Conservation (phyloP, 2,329 filamentous ascomycete species). For the Peltaster fructicola region DNA sequence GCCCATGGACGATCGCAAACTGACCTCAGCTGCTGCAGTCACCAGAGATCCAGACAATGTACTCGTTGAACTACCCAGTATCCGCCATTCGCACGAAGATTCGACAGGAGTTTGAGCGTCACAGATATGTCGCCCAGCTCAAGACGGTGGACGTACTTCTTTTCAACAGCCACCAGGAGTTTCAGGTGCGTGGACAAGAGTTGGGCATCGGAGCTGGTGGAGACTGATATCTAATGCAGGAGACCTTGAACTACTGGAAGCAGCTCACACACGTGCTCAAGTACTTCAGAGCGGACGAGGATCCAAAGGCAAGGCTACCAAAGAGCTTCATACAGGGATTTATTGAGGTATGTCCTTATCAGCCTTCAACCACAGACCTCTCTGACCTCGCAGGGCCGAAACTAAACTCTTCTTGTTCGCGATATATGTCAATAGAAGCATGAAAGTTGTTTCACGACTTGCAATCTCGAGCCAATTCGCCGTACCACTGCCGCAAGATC, state of each 20-base stretch:
- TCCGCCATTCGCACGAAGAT: slow-evolving; percentile 81
- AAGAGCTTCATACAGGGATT: slow-evolving; percentile 87
- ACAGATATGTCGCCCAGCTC: slow-evolving; percentile 83
- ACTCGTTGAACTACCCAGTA: slow-evolving; percentile 77
- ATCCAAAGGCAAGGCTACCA: slow-evolving; percentile 56
- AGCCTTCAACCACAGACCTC: slow-evolving; percentile 5
- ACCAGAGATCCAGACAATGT: slow-evolving; percentile 94
- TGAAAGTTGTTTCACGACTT: too few relatives aligned
- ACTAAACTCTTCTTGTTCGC: slow-evolving; percentile 6
- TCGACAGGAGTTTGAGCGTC: slow-evolving; percentile 88
- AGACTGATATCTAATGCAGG: slow-evolving; percentile 35
- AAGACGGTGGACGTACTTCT: slow-evolving; percentile 76
- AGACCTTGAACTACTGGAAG: slow-evolving; percentile 99
- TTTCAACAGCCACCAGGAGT: slow-evolving; percentile 82
- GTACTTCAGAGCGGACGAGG: slow-evolving; percentile 84
- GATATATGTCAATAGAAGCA: too few relatives aligned
- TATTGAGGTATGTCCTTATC: slow-evolving; percentile 55
- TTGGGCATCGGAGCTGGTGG: too few relatives aligned
- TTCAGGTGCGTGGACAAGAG: slow-evolving; percentile 58
- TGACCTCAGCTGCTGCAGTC: slow-evolving; percentile 43
- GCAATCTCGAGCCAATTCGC: too few relatives aligned
- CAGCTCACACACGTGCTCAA: slow-evolving; percentile 90
- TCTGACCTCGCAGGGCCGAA: slow-evolving; percentile 10
- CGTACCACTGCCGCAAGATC: too few relatives aligned
- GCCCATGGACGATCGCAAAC: slow-evolving; percentile 2